A percentile compares a stretch with the other conserved stretches of the same genome.
These are phyloP conservation scores for Poa annua DNA, from an alignment of 176 grass and related monocot species.

Conservation along the genomic window DNA sequence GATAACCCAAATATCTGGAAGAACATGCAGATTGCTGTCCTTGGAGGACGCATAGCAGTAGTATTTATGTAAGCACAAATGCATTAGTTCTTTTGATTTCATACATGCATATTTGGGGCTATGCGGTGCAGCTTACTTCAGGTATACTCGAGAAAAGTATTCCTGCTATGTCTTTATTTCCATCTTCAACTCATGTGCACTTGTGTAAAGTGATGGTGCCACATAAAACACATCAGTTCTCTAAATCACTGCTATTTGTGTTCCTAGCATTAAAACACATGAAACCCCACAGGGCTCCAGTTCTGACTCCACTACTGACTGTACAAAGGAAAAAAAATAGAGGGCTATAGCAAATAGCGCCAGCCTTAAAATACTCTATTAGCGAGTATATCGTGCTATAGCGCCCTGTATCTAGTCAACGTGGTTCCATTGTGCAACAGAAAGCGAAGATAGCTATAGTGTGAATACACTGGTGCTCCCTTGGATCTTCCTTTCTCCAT, in stretches of 20 bases:
- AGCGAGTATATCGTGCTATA: too few relatives aligned
- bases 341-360: too few relatives aligned
- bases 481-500: not conserved
- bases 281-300: not conserved
- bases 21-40: not conserved
- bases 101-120: not conserved
- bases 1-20: slow-evolving; percentile 39
- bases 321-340: not conserved
- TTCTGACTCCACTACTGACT: not conserved
- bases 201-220: not conserved
- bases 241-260: not conserved
- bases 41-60: slow-evolving; percentile 16
- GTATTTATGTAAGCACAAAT: slow-evolving; percentile 33
- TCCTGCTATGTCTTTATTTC: not conserved
- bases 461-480: slow-evolving; percentile 14
- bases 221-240: slow-evolving; percentile 3
- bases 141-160: not conserved
- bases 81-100: slow-evolving; percentile 6
- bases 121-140: not conserved
- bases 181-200: slow-evolving; percentile 22
- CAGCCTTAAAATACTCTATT: too few relatives aligned
- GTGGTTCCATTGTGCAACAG: slow-evolving; percentile 2
- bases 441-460: not conserved
- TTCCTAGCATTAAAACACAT: not conserved
- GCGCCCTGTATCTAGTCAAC: not conserved